Evolutionary conservation across 345 rosid species (phyloP).

Genomic region (Brassica incana): DNA sequence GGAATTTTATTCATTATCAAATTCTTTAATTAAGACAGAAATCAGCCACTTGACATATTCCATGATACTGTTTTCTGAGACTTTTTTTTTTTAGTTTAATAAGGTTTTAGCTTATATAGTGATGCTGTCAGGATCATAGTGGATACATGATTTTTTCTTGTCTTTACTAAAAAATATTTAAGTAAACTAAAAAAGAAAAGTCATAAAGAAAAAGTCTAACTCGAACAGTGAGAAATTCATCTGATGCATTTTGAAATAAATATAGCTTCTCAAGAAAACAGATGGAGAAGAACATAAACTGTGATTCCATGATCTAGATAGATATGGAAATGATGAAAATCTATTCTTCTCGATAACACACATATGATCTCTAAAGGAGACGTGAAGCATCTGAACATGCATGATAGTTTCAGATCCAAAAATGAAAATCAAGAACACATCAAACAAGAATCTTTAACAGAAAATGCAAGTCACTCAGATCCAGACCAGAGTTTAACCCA

Average conservation of each 20-base stretch:
- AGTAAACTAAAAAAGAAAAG: not conserved
- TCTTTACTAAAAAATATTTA: not conserved
- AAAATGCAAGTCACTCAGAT: constrained; percentile 3
- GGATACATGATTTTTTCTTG: constrained; percentile 15
- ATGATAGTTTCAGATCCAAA: constrained; percentile 14
- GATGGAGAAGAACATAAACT: not conserved
- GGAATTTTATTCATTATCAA: not conserved
- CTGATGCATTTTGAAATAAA: not conserved
- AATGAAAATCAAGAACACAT: not conserved
- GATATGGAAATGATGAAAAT: not conserved
- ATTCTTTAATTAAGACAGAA: not conserved
- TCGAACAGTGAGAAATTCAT: not conserved
- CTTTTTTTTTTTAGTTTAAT: not conserved
- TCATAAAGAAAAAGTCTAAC: not conserved
- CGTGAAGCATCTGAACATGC: not conserved
- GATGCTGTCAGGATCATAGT: constrained; percentile 32
- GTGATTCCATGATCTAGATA: not conserved
- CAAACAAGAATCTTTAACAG: not conserved
- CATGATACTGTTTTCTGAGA: not conserved
- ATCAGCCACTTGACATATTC: constrained; percentile 25
- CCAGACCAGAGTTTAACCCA: not conserved
- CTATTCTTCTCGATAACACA: not conserved
- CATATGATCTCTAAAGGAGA: not conserved
- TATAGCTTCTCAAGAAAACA: not conserved
- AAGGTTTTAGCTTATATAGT: not conserved